Evolutionary conservation across 164 flowering plant species (phyloP).

Genomic region (Macadamia integrifolia): DNA sequence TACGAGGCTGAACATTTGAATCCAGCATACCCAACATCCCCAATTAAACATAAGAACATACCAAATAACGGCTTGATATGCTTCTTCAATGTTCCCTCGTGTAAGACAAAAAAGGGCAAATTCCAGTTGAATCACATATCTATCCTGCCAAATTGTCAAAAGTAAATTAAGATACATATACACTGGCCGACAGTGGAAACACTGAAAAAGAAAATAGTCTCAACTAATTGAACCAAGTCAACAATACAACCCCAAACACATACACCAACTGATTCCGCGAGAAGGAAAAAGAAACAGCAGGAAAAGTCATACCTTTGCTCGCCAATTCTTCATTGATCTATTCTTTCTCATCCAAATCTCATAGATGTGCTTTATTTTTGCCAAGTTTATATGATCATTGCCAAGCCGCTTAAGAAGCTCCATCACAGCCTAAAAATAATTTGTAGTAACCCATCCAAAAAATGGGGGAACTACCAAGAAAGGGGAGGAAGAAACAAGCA

Average conservation of each 20-base stretch:
- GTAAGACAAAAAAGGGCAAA: slow-evolving; percentile 34
- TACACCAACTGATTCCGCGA: too few relatives aligned
- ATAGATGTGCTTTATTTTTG: slow-evolving; percentile 35
- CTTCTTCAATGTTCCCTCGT: slow-evolving; percentile 38
- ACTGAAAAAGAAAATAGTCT: too few relatives aligned
- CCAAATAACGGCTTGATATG: slow-evolving; percentile 38
- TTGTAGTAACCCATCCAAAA: background rate
- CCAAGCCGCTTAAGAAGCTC: slow-evolving; percentile 40
- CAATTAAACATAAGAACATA: slow-evolving; percentile 18
- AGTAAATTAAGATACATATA: background rate
- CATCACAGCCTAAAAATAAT: slow-evolving; percentile 40
- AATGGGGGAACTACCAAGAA: too few relatives aligned
- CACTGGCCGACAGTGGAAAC: too few relatives aligned
- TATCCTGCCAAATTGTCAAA: slow-evolving; percentile 35
- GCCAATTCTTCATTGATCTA: slow-evolving; percentile 23
- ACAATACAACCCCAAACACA: too few relatives aligned
- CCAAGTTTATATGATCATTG: slow-evolving; percentile 8
- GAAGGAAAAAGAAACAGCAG: too few relatives aligned
- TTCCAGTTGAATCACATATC: slow-evolving; percentile 42
- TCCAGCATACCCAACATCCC: too few relatives aligned
- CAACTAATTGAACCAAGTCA: too few relatives aligned
- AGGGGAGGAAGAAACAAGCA: too few relatives aligned
- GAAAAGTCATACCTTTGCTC: slow-evolving; percentile 28
- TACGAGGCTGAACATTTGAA: too few relatives aligned
- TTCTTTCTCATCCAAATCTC: slow-evolving; percentile 53